Base-by-base conservation (phyloP, 805 yeast species). In the Sungouiozyma intestinalis region DNA sequence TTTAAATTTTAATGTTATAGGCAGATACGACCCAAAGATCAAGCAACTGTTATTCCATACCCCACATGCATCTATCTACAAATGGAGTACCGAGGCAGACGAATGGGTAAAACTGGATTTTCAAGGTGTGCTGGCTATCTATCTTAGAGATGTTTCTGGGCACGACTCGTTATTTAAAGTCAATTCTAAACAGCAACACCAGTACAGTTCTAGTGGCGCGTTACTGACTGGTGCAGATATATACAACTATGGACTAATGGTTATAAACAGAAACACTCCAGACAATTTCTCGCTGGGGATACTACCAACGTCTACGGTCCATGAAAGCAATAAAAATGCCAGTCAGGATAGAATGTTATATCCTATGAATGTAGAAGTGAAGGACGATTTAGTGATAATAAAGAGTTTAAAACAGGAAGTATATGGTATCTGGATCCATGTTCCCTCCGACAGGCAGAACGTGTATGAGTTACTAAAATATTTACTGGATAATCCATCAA, bases 381-480 rank as follows among this genome's bases (percentile, higher is more conserved):
- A 77, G 47, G 85, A 77, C 44, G 81, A 79, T 43, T 67, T 82
- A 55, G 74, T 84, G 34, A 83, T 84, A 42, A 73, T 84, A 16
- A 78, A 78, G 55, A 79, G 77, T 52, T 64, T 79, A 40, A 64
- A 73, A 40, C 86, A 82, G 17, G 84, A 80, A 36, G 79, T 82
- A 11, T 83, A 72, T 57, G 94, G 94, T 1, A 64, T 84, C 38
- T 84, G 92, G 92, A 70, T 83, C 16, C 84, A 80, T 54, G 77
- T 81, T 43, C 78, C 72, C 36, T 74, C 71, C 6, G 88, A 82
- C 53, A 68, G 90, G 58, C 71, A 71, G 36, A 73, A 74, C 50
- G 64, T 83, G 35, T 74, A 66, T 51, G 74, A 77, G 51, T 46
- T 70, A 40, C 52, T 70, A 16, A 62, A 62, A 41, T 58, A 58